Evolutionary conservation across 2,329 filamentous ascomycete species (phyloP).

Genomic region (Ambrosiella xylebori): DNA sequence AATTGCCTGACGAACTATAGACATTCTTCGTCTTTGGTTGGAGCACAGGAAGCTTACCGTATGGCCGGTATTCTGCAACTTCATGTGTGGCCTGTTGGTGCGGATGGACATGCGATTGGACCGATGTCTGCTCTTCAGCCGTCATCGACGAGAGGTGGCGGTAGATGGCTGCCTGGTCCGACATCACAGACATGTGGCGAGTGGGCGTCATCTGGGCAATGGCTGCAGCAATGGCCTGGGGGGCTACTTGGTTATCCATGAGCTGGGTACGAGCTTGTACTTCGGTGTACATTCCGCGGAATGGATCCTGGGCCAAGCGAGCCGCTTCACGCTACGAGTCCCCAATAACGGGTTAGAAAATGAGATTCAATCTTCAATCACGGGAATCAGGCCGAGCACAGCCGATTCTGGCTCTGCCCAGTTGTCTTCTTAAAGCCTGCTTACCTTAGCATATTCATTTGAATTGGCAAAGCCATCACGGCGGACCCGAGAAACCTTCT

Average conservation of each 20-base stretch:
- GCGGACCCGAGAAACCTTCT: conserved; percentile 1
- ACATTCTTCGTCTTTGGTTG: background rate
- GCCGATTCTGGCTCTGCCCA: background rate
- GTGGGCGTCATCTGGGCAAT: background rate
- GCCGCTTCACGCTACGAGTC: conserved; percentile 6
- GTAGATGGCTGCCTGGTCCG: background rate
- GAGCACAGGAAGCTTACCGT: background rate
- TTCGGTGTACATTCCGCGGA: conserved; percentile 10
- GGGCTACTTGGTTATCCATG: background rate
- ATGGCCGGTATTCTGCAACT: conserved; percentile 6
- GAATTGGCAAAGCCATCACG: conserved; percentile 10
- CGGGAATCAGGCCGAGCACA: too few relatives aligned
- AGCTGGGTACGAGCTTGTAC: background rate
- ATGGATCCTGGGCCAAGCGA: conserved; percentile 8
- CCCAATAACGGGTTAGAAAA: background rate
- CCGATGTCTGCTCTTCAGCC: background rate
- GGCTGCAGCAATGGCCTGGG: background rate
- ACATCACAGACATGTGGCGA: background rate
- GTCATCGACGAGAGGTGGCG: background rate
- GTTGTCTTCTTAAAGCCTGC: background rate
- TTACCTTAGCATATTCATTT: conserved; percentile 6
- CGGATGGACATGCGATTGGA: background rate
- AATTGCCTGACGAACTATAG: conserved; percentile 4
- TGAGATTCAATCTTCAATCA: background rate
- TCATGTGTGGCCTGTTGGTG: too few relatives aligned